Conservation (phyloP, 768 basidiomycete species). For the Lentinula guzmanii region DNA sequence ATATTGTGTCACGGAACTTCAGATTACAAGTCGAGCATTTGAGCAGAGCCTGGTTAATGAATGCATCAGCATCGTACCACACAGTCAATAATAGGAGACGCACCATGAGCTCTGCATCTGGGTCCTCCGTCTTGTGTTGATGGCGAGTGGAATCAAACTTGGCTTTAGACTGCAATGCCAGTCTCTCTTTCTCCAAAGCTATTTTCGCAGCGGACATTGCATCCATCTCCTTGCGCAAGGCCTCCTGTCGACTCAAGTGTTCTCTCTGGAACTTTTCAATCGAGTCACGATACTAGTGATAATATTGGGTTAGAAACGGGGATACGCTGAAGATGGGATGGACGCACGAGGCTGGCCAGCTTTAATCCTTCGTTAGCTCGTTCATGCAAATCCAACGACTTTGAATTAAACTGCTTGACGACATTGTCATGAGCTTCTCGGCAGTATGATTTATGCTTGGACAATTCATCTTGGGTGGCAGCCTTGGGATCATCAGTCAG, state of each 20-base stretch:
- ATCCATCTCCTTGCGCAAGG: conserved; percentile 2
- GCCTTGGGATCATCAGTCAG: not conserved
- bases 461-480: not conserved
- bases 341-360: not conserved
- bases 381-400: not conserved
- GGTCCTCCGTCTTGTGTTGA: conserved; percentile 33
- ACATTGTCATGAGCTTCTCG: not conserved
- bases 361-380: not conserved
- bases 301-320: not conserved
- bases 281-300: conserved; percentile 8
- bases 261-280: conserved; percentile 25
- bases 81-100: conserved; percentile 11
- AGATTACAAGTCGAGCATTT: conserved; percentile 86
- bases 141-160: conserved; percentile 6
- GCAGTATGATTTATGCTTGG: not conserved
- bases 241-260: not conserved
- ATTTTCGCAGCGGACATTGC: not conserved
- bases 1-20: conserved; percentile 70
- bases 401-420: not conserved
- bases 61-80: conserved; percentile 1
- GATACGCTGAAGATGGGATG: not conserved
- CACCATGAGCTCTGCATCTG: conserved; percentile 59
- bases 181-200: not conserved
- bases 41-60: conserved; percentile 55
- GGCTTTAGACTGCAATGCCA: conserved; percentile 13